Conservation (phyloP, 139 green algal genomes). For the Chlamydomonas incerta region DNA sequence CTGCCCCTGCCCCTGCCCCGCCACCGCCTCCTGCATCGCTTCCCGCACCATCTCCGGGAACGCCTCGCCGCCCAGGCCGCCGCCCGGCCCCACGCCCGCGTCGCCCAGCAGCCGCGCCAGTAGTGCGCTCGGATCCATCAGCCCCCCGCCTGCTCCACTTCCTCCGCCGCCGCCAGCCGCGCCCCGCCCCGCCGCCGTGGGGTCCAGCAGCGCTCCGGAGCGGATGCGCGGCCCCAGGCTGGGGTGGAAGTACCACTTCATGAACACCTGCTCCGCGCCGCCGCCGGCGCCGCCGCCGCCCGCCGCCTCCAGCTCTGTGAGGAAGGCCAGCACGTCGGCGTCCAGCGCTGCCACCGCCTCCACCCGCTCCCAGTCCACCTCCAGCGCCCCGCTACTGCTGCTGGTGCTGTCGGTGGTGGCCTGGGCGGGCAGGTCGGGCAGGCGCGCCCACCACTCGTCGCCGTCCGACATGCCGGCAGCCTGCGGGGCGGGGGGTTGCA, state of each 20-base stretch:
- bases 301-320: slow-evolving; percentile 18
- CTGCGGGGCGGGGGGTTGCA: background rate
- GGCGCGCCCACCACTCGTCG: slow-evolving; percentile 31
- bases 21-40: slow-evolving; percentile 22
- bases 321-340: background rate
- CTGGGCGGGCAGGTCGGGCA: background rate
- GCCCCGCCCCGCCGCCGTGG: background rate
- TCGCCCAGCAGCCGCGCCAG: background rate
- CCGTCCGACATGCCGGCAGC: slow-evolving; percentile 28
- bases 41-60: background rate
- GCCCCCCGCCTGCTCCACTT: background rate
- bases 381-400: background rate
- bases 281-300: too few relatives aligned
- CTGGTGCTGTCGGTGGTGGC: background rate
- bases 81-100: background rate
- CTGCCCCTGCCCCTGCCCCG: background rate
- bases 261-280: slow-evolving; percentile 13
- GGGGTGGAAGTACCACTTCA: slow-evolving; percentile 44
- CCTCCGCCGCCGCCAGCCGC: background rate
- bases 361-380: slow-evolving; percentile 9
- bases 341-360: slow-evolving; percentile 20
- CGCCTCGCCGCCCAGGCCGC: too few relatives aligned
- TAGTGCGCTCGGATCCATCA: slow-evolving; percentile 1
- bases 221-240: slow-evolving; percentile 30
- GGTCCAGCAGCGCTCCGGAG: slow-evolving; percentile 5